Percentiles rank a stretch among this genome's conserved stretches.
Conservation (phyloP, 495 filamentous ascomycete genomes). For the Annulohypoxylon nitens region DNA sequence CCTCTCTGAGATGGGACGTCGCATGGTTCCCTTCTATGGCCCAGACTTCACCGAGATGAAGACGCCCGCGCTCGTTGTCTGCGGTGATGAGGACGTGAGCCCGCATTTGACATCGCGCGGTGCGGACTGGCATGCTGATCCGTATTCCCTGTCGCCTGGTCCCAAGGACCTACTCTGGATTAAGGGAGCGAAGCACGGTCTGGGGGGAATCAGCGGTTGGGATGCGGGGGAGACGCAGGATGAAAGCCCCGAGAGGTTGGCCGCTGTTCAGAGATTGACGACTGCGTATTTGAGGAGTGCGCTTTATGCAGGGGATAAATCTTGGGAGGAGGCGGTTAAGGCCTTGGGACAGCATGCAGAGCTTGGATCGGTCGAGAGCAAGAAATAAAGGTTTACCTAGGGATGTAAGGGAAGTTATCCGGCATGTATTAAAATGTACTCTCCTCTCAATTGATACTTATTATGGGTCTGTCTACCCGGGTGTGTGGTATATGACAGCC, state of each 20-base stretch:
- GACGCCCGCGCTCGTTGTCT: constrained; percentile 56
- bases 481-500: too few species aligned
- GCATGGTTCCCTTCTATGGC: constrained; percentile 49
- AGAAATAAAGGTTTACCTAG: constrained; percentile 22
- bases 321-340: constrained; percentile 52
- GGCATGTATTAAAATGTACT: too few species aligned
- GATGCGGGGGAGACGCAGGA: constrained; percentile 57
- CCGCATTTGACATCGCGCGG: constrained; percentile 55
- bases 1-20: constrained; percentile 44
- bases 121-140: constrained; percentile 58
- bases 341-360: constrained; percentile 47
- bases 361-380: constrained; percentile 55
- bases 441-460: too few species aligned
- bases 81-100: constrained; percentile 55
- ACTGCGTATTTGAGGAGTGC: constrained; percentile 58
- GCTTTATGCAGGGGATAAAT: constrained; percentile 54
- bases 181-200: constrained; percentile 52
- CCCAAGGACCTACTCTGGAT: constrained; percentile 56
- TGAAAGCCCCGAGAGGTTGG: constrained; percentile 56
- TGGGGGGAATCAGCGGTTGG: constrained; percentile 60
- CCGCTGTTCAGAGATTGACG: constrained; percentile 55
- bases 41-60: constrained; percentile 56
- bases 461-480: too few species aligned
- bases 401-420: too few species aligned
- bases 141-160: constrained; percentile 53